Base-by-base conservation (phyloP, 2,329 filamentous ascomycete genomes). In the Cyphellophora europaea region DNA sequence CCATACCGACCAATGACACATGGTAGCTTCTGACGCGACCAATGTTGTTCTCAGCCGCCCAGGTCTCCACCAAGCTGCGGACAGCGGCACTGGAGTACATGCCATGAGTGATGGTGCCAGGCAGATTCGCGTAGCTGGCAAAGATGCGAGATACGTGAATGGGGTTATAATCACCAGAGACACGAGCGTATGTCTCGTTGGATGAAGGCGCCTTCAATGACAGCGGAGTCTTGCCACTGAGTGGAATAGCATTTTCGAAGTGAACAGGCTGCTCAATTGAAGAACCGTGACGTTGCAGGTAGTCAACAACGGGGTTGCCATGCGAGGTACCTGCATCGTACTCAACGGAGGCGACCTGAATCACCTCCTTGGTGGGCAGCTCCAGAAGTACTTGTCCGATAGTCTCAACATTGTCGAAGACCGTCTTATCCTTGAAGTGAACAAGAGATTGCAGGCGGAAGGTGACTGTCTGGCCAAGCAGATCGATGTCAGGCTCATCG, bases 11-110 rank as follows among this genome's bases (percentile, higher is more conserved):
- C 32, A 98, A 74, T 14, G 82, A 89, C 43, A 88, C 91, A 54
- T 95, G 87, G 76, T 95, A 98, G 65, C 89, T 95, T 53, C 91
- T 81, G 34, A 98, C 89, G 52, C 91, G 89, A 29, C 91, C 89
- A 51, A 96, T 80, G 57, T 98, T 91, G 71, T 98, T 98, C 68
- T 98, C 93, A 1, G 89, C 91, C 34, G 93, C 91, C 91, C 91
- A 98, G 0, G 87, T 98, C 71, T 98, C 91, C 5, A 98, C 88
- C 35, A 98, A 69, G 56, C 87, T 93, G 53, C 93, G 82, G 17
- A 98, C 91, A 23, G 91, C 85, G 47, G 91, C 91, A 61, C 89
- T 96, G 2, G 89, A 93, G 71, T 96, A 98, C 91, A 98, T 98
- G 57, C 91, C 91, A 57, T 98, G 91, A 2, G 91, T 98, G 54